These are phyloP conservation scores for Vaccinium macrocarpon DNA, from an alignment of 148 eudicot species.

Conservation along the genomic window DNA sequence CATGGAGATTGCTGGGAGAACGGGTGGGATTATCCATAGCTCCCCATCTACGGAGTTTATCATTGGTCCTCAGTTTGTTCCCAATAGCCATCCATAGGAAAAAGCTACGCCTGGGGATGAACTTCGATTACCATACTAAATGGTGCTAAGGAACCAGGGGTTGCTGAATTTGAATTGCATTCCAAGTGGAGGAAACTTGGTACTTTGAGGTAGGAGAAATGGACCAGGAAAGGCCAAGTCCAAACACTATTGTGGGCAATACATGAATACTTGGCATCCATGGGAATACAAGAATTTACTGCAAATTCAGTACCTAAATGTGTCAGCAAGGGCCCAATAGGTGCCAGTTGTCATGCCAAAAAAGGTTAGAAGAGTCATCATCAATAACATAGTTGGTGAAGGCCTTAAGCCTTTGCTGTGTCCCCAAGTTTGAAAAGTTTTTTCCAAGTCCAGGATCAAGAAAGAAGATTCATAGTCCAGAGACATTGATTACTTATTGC, in stretches of 20 bases:
- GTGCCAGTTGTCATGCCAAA: not conserved
- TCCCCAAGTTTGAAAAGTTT: not conserved
- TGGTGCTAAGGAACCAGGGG: not conserved
- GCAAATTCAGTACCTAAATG: not conserved
- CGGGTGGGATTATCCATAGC: not conserved
- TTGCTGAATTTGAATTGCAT: not conserved
- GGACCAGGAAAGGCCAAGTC: not conserved
- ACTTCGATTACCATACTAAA: not conserved
- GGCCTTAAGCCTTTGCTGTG: not conserved
- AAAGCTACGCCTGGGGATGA: not conserved
- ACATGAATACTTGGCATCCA: not conserved
- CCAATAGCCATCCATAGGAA: not conserved
- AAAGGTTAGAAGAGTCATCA: not conserved
- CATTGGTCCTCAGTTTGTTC: not conserved
- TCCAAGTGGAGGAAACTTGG: not conserved
- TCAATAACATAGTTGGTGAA: not conserved
- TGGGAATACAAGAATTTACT: not conserved
- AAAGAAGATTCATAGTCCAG: not conserved
- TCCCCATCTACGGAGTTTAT: not conserved
- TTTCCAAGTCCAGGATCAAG: not conserved
- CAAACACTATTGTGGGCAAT: not conserved
- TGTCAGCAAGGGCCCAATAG: not conserved
- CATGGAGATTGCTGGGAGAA: no score
- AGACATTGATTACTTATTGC: not conserved
- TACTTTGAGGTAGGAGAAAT: not conserved